These are phyloP conservation scores for Athelia sp. DNA, from an alignment of 1,284 basidiomycete species.

Conservation along the genomic window DNA sequence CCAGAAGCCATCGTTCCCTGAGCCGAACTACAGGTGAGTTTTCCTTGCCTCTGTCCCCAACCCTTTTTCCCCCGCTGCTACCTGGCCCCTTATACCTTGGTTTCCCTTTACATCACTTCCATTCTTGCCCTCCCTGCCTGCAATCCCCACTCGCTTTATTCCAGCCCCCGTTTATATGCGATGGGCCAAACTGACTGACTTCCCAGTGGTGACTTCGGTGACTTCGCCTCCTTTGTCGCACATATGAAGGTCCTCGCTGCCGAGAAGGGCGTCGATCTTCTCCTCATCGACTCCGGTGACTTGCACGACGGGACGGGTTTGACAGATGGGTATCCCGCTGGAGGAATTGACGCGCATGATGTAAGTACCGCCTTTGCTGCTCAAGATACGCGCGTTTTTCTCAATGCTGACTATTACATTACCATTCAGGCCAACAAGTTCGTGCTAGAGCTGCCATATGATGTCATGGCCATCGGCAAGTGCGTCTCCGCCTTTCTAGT, in stretches of 20 bases:
- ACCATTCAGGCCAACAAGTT: constrained; percentile 57
- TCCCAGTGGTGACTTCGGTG: constrained; percentile 67
- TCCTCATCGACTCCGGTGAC: constrained; percentile 72
- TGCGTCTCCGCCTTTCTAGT: constrained; percentile 33
- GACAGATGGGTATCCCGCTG: constrained; percentile 66
- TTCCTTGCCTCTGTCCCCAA: neutral
- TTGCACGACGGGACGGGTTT: constrained; percentile 78
- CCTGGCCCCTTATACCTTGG: too few species aligned
- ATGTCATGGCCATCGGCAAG: constrained; percentile 85
- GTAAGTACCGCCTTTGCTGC: constrained; percentile 30
- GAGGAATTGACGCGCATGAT: constrained; percentile 70
- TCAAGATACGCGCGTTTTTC: neutral
- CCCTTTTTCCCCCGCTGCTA: too few species aligned
- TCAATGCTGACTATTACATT: too few species aligned
- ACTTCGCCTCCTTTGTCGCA: constrained; percentile 75
- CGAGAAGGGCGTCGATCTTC: constrained; percentile 63
- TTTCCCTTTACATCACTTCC: neutral
- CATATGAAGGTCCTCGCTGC: constrained; percentile 76
- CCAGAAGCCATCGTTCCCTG: constrained; percentile 62
- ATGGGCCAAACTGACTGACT: neutral
- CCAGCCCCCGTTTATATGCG: too few species aligned
- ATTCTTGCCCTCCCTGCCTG: neutral
- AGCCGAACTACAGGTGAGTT: constrained; percentile 66
- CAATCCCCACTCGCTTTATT: too few species aligned
- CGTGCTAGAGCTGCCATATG: constrained; percentile 74